Conservation (phyloP, 805 yeast species). For the Myxozyma geophila region DNA sequence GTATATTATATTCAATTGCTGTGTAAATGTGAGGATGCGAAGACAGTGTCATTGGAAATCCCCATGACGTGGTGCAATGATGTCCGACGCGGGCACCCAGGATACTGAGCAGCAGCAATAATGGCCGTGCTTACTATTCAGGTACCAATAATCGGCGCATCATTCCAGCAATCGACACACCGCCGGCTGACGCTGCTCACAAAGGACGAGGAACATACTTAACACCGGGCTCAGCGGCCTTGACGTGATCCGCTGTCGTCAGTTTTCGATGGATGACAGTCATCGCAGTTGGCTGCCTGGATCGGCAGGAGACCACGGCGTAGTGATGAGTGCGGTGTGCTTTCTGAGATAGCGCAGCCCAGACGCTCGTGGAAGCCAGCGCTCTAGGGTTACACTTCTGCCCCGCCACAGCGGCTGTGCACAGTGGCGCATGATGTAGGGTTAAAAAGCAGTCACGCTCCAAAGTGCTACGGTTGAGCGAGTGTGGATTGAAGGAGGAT, state of each 20-base stretch:
- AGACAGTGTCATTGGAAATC: too few relatives aligned
- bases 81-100: not conserved
- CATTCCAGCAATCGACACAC: not conserved
- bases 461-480: not conserved
- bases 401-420: not conserved
- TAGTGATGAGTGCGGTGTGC: not conserved
- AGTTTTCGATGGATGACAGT: slow-evolving; percentile 48
- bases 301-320: not conserved
- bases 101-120: too few relatives aligned
- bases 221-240: slow-evolving; percentile 47
- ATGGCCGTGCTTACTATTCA: too few relatives aligned
- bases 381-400: slow-evolving; percentile 1
- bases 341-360: too few relatives aligned
- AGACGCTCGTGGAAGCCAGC: not conserved
- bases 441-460: slow-evolving; percentile 21
- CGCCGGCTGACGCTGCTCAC: not conserved
- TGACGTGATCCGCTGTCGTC: slow-evolving; percentile 42
- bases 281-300: slow-evolving; percentile 35
- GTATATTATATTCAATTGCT: not conserved
- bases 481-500: not conserved
- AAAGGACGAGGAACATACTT: slow-evolving; percentile 40
- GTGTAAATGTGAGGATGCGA: too few relatives aligned
- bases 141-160: too few relatives aligned
- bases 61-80: too few relatives aligned
- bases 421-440: slow-evolving; percentile 10